phyloP scores from a whole-genome alignment of 495 filamentous ascomycete species.

The Talaromyces borbonicus region DNA sequence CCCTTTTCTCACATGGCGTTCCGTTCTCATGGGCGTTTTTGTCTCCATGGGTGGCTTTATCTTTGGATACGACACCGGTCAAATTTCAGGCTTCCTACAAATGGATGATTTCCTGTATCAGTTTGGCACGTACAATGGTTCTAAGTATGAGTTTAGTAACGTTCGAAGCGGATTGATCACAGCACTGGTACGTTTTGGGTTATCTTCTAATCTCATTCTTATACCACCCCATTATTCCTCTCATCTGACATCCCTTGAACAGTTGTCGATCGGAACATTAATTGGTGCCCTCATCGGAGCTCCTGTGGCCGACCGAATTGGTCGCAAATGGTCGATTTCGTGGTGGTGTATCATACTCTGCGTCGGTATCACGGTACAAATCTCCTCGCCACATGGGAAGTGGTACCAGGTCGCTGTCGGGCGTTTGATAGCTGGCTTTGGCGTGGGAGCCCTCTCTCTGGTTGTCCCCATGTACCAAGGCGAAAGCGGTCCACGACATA shows the following conservation, averaged over 20 bases:
- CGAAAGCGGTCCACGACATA: constrained; percentile 54
- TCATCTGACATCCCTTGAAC: not conserved
- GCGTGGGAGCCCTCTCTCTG: constrained; percentile 61
- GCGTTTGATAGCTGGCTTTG: constrained; percentile 52
- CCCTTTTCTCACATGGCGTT: constrained; percentile 32
- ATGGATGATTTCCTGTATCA: constrained; percentile 43
- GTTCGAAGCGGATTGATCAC: constrained; percentile 45
- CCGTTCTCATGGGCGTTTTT: constrained; percentile 42
- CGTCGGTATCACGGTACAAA: constrained; percentile 58
- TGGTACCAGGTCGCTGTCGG: constrained; percentile 48
- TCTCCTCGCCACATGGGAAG: constrained; percentile 39
- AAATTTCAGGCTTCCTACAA: constrained; percentile 50
- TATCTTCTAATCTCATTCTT: too few species aligned
- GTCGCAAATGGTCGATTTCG: constrained; percentile 43
- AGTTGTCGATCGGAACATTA: constrained; percentile 55
- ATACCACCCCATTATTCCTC: too few species aligned
- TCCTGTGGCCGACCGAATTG: constrained; percentile 40
- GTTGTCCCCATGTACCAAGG: constrained; percentile 66
- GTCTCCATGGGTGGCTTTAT: constrained; percentile 64
- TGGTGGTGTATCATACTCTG: constrained; percentile 51
- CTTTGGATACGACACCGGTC: constrained; percentile 41
- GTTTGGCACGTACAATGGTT: constrained; percentile 27
- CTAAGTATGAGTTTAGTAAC: constrained; percentile 34
- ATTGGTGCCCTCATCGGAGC: constrained; percentile 54
- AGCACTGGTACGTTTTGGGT: constrained; percentile 29